Evolutionary conservation across 2,329 filamentous ascomycete genomes (phyloP).

Genomic region (Hypoxylon sp.): DNA sequence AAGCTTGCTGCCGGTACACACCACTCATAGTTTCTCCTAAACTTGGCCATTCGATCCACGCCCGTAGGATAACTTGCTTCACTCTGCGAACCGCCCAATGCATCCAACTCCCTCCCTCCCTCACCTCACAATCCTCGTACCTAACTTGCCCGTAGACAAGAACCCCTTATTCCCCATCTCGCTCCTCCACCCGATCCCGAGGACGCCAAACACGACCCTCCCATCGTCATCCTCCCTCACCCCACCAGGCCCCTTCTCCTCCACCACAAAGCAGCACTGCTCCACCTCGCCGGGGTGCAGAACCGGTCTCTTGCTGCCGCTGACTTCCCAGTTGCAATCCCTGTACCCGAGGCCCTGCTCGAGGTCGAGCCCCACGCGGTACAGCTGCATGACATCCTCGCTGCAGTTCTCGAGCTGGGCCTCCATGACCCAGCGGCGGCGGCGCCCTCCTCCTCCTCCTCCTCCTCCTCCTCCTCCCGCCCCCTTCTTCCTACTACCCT

Average conservation of each 20-base stretch:
- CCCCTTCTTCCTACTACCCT: not conserved
- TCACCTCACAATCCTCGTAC: constrained; percentile 62
- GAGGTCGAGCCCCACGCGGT: constrained; percentile 72
- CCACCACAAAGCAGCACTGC: constrained; percentile 75
- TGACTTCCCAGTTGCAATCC: constrained; percentile 71
- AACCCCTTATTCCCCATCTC: constrained; percentile 92
- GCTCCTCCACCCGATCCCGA: constrained; percentile 90
- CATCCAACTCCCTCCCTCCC: constrained; percentile 30
- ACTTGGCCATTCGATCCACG: not conserved
- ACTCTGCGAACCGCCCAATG: constrained; percentile 2
- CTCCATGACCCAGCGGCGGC: constrained; percentile 80
- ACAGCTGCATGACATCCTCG: constrained; percentile 84
- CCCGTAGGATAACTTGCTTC: not conserved
- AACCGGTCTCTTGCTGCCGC: constrained; percentile 64
- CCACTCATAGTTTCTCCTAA: not conserved
- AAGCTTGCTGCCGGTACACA: not conserved
- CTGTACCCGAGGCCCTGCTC: constrained; percentile 66
- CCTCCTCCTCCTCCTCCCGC: not conserved
- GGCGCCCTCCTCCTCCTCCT: constrained; percentile 21
- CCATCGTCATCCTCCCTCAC: constrained; percentile 70
- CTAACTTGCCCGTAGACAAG: constrained; percentile 87
- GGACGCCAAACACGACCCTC: constrained; percentile 79
- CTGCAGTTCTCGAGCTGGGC: constrained; percentile 96
- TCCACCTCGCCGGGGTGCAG: constrained; percentile 75
- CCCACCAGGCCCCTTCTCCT: constrained; percentile 57